Base-by-base conservation (phyloP, 2,329 filamentous ascomycete genomes). In the Golovinomyces cichoracearum region DNA sequence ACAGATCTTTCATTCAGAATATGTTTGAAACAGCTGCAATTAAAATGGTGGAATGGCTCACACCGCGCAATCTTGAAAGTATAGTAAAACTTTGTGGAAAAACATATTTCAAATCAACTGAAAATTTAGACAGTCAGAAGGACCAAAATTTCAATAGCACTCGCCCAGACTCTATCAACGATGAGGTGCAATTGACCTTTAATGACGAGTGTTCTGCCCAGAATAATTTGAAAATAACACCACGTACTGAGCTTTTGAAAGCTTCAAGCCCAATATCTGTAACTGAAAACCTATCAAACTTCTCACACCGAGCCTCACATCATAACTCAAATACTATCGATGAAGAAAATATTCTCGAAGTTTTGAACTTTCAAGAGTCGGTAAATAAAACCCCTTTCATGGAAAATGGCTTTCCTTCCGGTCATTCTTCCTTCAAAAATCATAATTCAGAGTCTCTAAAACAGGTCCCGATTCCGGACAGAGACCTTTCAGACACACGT, bases 21-120 rank as follows among this genome's bases (percentile, higher is more conserved):
- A 64, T 78, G 6, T 79, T 80, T 55, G 74, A 70, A 5, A 78
- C 76, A 0, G 71, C 72, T 10, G 71, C 77, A 10, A 76, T 80
- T 60, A 78, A 76, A 56, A 80, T 80, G 74, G 57, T 80, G 3
- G 76, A 80, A 58, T 80, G 75, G 76, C 63, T 80, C n/a, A 75
- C 74, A 1, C 74, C 74, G 0, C 66, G 67, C 49, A 69, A 57
- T 40, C 27, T 61, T 33, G 54, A 57, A 7, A n/a, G 29, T 23
- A 9, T 37, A 6, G n/a, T 5, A 21, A 22, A 17, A 12, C 6
- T 17, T 42, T 21, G 19, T 23, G 21, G 9, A 13, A 13, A 19
- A 23, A 23, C 5, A 7, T 9, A 5, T 17, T 29, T 4, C 31
- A n/a, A 17, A 15, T 29, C 23, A 25, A 19, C n/a, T 17, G 25